Conservation (phyloP, 306 rosid species). For the Acmispon strigosus region DNA sequence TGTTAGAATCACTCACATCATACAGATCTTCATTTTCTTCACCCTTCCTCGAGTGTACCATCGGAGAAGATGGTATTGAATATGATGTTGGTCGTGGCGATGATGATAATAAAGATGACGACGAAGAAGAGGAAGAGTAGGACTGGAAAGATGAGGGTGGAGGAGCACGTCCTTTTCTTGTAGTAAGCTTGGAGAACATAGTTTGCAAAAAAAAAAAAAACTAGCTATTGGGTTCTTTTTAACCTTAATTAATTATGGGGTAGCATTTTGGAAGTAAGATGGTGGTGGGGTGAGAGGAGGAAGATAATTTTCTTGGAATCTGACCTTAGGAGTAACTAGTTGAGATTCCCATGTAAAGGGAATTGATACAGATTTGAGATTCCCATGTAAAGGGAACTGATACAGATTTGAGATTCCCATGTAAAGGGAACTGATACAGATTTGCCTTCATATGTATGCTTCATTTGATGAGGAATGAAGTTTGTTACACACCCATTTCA, state of each 20-base stretch:
- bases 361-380: too few relatives aligned
- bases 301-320: conserved; percentile 14
- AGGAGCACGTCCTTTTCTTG: conserved; percentile 2
- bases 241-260: background rate
- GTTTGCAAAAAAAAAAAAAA: conserved; percentile 25
- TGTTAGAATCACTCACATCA: conserved; percentile 21
- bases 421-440: conserved; percentile 28
- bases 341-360: conserved; percentile 46
- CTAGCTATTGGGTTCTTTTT: conserved; percentile 19
- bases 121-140: conserved; percentile 31
- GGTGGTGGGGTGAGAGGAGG: conserved; percentile 50
- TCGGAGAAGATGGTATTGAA: conserved; percentile 41
- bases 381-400: too few relatives aligned
- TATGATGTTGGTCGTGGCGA: conserved; percentile 5
- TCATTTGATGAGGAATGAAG: conserved; percentile 30
- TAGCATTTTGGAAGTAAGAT: conserved; percentile 32
- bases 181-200: conserved; percentile 34
- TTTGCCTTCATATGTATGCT: conserved; percentile 29
- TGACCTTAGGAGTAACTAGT: conserved; percentile 44
- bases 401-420: too few relatives aligned
- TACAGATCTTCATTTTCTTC: conserved; percentile 17
- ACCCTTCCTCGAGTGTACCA: conserved; percentile 16
- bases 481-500: too few relatives aligned
- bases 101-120: conserved; percentile 18
- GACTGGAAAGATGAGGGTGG: background rate